These are phyloP conservation scores for Mycena albidolilacea DNA, from an alignment of 768 basidiomycete species.

Conservation along the genomic window DNA sequence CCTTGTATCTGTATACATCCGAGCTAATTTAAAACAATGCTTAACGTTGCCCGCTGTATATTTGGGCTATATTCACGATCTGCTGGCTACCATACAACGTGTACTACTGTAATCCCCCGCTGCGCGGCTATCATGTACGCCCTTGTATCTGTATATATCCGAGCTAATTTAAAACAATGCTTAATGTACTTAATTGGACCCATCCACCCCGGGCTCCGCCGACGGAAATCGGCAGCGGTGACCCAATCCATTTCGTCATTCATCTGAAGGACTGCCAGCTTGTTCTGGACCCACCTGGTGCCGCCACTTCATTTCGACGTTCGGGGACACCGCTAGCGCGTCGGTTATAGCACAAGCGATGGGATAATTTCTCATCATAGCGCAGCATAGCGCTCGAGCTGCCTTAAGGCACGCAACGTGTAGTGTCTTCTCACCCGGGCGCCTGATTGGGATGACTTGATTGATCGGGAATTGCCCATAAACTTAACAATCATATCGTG, in stretches of 20 bases:
- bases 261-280: too few relatives aligned
- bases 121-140: constrained; percentile 3
- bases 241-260: too few relatives aligned
- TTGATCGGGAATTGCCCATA: not conserved
- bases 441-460: not conserved
- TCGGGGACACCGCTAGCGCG: not conserved
- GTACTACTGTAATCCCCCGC: not conserved
- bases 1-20: not conserved
- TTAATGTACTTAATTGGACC: not conserved
- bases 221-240: too few relatives aligned
- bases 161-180: not conserved
- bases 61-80: not conserved
- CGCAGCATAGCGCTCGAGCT: not conserved
- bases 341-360: not conserved
- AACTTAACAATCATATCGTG: too few relatives aligned
- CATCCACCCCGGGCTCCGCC: too few relatives aligned
- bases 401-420: constrained; percentile 10
- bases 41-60: not conserved
- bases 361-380: not conserved
- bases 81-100: not conserved
- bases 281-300: not conserved
- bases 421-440: not conserved
- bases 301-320: not conserved
- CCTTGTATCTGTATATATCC: not conserved
- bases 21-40: not conserved